Evolutionary conservation across 352 stramenopile species (phyloP).

Genomic region (Phytophthora hibernalis): DNA sequence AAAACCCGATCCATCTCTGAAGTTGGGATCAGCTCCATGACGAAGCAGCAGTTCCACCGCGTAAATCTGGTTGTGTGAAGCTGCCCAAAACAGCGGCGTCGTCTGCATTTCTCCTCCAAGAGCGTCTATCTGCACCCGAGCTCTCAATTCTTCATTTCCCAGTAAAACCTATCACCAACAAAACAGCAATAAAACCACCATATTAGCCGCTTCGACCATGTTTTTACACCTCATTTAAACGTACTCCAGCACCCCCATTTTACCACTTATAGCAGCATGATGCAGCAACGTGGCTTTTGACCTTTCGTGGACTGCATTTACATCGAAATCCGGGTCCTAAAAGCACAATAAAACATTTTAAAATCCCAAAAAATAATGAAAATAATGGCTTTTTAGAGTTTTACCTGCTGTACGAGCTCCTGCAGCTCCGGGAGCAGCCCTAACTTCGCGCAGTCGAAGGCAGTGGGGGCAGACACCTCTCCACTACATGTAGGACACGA

Average conservation of each 20-base stretch:
- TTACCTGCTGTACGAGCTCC: conserved; percentile 57
- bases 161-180: conserved; percentile 55
- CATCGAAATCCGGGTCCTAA: conserved; percentile 60
- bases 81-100: conserved; percentile 81
- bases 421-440: conserved; percentile 69
- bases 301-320: conserved; percentile 57
- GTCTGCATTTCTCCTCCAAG: conserved; percentile 65
- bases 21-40: conserved; percentile 58
- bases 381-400: background rate
- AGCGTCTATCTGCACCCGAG: conserved; percentile 53
- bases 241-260: conserved; percentile 80
- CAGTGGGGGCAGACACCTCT: conserved; percentile 41
- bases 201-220: background rate
- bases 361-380: conserved; percentile 5
- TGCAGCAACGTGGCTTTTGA: conserved; percentile 79
- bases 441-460: conserved; percentile 72
- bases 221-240: conserved; percentile 1
- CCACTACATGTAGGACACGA: conserved; percentile 53
- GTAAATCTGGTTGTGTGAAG: conserved; percentile 83
- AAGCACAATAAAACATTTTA: background rate
- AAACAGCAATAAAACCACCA: background rate
- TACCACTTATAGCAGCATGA: conserved; percentile 79
- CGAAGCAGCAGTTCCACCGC: conserved; percentile 75
- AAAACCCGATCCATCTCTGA: conserved; percentile 62
- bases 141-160: conserved; percentile 39